Evolutionary conservation across 225 moss, liverwort and hornwort genomes (phyloP).

Genomic region (Polytrichum commune): DNA sequence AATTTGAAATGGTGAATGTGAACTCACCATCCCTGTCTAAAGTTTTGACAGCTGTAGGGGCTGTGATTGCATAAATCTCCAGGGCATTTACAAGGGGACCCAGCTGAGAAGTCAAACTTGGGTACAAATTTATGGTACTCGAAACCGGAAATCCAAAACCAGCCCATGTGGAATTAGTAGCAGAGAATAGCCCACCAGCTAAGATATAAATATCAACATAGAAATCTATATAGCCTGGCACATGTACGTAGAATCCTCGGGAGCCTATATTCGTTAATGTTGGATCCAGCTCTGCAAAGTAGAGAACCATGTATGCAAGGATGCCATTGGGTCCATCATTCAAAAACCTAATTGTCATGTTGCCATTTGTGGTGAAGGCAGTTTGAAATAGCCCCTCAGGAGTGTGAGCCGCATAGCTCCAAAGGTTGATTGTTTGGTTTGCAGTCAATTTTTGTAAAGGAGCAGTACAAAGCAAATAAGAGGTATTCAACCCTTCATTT

Average conservation of each 20-base stretch:
- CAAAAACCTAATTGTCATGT: neutral
- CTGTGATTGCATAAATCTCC: slow-evolving; percentile 18
- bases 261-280: slow-evolving; percentile 5
- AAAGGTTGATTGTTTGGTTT: no score
- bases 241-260: slow-evolving; percentile 4
- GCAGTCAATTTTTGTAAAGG: no score
- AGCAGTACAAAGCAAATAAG: neutral
- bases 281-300: slow-evolving; percentile 29
- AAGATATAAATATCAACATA: no score
- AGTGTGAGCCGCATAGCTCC: no score
- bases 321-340: neutral
- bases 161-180: no score
- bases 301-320: slow-evolving; percentile 1
- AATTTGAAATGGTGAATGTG: neutral
- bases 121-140: slow-evolving; percentile 2
- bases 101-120: fast-evolving
- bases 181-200: no score
- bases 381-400: neutral
- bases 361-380: neutral
- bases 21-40: slow-evolving; percentile 23
- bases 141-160: no score
- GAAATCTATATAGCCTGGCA: fast-evolving
- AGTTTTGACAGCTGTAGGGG: neutral
- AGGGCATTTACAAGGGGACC: slow-evolving; percentile 29
- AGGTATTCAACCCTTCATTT: neutral